Base-by-base conservation (phyloP, 1,284 basidiomycete genomes). In the Xanthoconium separans region DNA sequence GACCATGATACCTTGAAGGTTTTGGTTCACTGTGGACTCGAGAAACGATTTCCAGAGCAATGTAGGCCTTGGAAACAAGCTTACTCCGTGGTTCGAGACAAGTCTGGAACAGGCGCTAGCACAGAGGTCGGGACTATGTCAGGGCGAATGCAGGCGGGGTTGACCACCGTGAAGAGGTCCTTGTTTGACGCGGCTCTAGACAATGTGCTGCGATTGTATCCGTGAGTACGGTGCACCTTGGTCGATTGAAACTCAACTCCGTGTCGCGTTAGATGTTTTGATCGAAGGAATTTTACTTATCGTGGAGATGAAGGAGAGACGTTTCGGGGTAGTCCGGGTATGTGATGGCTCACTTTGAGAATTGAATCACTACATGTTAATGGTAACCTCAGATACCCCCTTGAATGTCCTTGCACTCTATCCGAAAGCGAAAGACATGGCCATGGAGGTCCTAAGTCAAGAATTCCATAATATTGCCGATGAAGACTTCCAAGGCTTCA, bases 1-100 rank as follows among this genome's bases (percentile, higher is more conserved):
- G 58, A 65, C 9, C 64, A 69, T 2, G 60, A 64, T 1, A 61
- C 69, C 0, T 46, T 77, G 0, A 51, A 40, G 1, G 61, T 69
- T 1, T 59, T 79, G 20, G 33, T 71, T 31, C n/a, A 63, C 2
- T 31, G 53, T 4, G 74, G 72, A 0, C 64, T 79, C 1, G 42
- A 54, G 6, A 59, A 58, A 27, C 66, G 69, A 7, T 74, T 40
- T 5, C 42, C n/a, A 13, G 22, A n/a, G 1, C 33, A 27, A 29
- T 53, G 42, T 22, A 16, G 29, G n/a, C 2, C 33, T 8, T 53
- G 52, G 52, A 44, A 13, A 6, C 42, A 44, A n/a, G 22, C 31
- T 5, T 44, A 42, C 10, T 20, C 2, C 7, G 42, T 47, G 30
- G n/a, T 49, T 16, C 29, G 34, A 24, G 40, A 5, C n/a, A 44